These are phyloP conservation scores for Reticulascus tulasneorum DNA, from an alignment of 2,329 filamentous ascomycete genomes.

Conservation along the genomic window DNA sequence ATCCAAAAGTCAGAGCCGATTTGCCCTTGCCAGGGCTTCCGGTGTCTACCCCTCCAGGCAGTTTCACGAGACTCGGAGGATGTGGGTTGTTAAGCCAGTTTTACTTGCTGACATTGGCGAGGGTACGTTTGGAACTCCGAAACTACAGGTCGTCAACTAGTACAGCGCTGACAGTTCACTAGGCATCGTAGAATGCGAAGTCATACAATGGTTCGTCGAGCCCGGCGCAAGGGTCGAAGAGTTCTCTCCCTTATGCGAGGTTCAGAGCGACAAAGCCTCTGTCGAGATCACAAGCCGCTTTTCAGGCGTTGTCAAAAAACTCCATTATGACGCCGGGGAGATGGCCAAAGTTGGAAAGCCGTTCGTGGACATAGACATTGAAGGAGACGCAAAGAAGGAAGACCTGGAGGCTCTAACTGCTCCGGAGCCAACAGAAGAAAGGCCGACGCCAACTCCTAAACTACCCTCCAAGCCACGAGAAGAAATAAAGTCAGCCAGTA, in stretches of 20 bases:
- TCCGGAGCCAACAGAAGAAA: slow-evolving; percentile 13
- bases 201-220: slow-evolving; percentile 99
- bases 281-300: slow-evolving; percentile 94
- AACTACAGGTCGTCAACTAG: not conserved
- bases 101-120: slow-evolving; percentile 83
- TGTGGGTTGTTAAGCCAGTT: slow-evolving; percentile 70
- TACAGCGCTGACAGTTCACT: slow-evolving; percentile 15
- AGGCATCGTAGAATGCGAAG: slow-evolving; percentile 98
- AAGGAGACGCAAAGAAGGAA: slow-evolving; percentile 66
- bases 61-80: slow-evolving; percentile 47
- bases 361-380: slow-evolving; percentile 91
- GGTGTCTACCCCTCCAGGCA: slow-evolving; percentile 31
- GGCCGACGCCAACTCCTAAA: slow-evolving; percentile 19
- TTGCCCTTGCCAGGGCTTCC: slow-evolving; percentile 26
- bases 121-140: slow-evolving; percentile 42
- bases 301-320: slow-evolving; percentile 90
- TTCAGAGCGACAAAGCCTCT: slow-evolving; percentile 94
- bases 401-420: slow-evolving; percentile 37
- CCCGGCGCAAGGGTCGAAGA: slow-evolving; percentile 94
- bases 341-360: slow-evolving; percentile 95
- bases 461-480: slow-evolving; percentile 5
- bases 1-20: slow-evolving; percentile 34
- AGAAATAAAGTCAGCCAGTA: slow-evolving; percentile 2
- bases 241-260: slow-evolving; percentile 96
- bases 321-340: slow-evolving; percentile 93